Conservation (phyloP, 1,139 yeast genomes). For the Yamadazyma kanchanaburiensis region DNA sequence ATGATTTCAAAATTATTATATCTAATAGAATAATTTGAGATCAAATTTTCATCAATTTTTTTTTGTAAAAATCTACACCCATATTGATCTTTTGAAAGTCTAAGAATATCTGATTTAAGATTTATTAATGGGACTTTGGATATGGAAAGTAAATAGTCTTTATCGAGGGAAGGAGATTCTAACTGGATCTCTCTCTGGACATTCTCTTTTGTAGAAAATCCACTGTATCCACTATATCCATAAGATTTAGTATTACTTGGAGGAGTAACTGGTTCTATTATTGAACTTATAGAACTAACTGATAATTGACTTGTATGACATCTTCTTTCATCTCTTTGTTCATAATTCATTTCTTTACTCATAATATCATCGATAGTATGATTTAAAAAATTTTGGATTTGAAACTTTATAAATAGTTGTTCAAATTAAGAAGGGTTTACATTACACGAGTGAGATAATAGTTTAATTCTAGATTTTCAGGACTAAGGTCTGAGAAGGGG, state of each 20-base stretch:
- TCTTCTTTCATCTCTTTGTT: no score
- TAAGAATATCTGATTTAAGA: constrained; percentile 32
- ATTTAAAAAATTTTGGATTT: no score
- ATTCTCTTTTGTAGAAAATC: no score
- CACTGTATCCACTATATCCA: no score
- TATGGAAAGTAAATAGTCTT: constrained; percentile 38
- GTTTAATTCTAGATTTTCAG: no score
- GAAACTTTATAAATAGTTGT: constrained; percentile 10
- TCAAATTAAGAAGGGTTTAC: constrained; percentile 14
- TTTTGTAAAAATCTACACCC: constrained; percentile 48
- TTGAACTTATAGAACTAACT: constrained; percentile 32
- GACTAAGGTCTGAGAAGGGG: no score
- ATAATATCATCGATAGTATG: no score
- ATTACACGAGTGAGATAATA: constrained; percentile 14
- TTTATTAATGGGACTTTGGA: constrained; percentile 36
- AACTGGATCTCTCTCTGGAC: no score
- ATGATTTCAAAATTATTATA: constrained; percentile 39
- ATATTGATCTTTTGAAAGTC: constrained; percentile 44
- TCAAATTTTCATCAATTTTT: constrained; percentile 40
- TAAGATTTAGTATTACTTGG: constrained; percentile 15
- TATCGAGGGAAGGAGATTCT: constrained; percentile 36
- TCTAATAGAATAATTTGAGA: constrained; percentile 28
- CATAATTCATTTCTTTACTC: no score
- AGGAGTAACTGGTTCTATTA: constrained; percentile 41
- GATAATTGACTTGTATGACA: constrained; percentile 1